Evolutionary conservation across 306 rosid species (phyloP), one percentile per base, ranked within the genome.

Genomic region (Castanea mollissima): DNA sequence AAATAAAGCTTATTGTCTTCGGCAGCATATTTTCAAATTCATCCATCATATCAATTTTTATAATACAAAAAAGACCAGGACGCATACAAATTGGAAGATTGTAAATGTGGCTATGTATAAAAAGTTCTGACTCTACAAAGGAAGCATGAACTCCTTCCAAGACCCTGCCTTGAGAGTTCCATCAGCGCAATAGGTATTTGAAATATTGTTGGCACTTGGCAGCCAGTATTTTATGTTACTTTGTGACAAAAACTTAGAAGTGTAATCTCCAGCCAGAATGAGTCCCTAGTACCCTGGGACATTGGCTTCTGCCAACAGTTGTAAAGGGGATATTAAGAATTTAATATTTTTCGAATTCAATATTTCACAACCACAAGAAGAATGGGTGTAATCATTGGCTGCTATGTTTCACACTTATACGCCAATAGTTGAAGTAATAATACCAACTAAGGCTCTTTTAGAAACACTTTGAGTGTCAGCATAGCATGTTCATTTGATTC

Each of bases 101-200:
- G 94, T 93, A 82, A 93, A 93, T n/a, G 81, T 57, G 14, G 87
- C 80, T 34, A 76, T 46, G 38, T 75, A 80, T 83, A 68, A 80
- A 76, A 81, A 55, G 96, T 63, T 91, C 97, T 6, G 89, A 82
- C 82, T 91, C 97, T 80, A 93, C 88, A 83, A 82, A 91, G 27
- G 97, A 89, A 76, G 97, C 92, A 85, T 91, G 97, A 80, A 62
- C 89, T 46, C 84, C 91, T 80, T 91, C 93, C 83, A 92, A 82
- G 70, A 89, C 85, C 91, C 97, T 92, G 87, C 82, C 73, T 68
- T 46, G 31, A 31, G 32, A 31, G 41, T 35, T 35, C 41, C 41
- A 49, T 60, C 82, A 10, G 29, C 1, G 7, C 25, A 38, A 31
- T 1, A 35, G 63, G 25, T 3, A 23, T n/a, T 74, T 68, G 25